A percentile compares a stretch with the other conserved stretches of the same genome.
Conservation (phyloP, 768 basidiomycete genomes). For the Rhodotorula taiwanensis region DNA sequence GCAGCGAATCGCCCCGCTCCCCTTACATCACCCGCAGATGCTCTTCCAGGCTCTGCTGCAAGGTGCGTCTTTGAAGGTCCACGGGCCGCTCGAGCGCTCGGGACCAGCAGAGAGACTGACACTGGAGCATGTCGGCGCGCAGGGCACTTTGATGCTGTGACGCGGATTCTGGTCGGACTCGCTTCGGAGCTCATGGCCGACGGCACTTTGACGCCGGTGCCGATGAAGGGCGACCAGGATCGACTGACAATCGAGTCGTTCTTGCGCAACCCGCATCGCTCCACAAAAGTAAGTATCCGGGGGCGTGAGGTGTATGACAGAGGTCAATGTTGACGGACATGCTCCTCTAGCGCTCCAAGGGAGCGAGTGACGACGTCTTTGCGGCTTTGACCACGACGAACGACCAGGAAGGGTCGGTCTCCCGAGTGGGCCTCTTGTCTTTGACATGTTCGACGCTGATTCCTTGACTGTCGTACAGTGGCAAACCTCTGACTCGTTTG, state of each 20-base stretch:
- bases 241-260: conserved; percentile 5
- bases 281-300: background rate
- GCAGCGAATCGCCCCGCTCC: conserved; percentile 72
- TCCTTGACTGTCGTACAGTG: background rate
- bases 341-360: background rate
- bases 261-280: background rate
- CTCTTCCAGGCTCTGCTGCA: conserved; percentile 44
- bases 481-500: background rate
- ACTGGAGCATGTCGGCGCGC: background rate
- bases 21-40: conserved; percentile 90
- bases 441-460: too few species aligned
- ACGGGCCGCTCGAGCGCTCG: too few species aligned
- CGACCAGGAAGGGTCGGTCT: background rate
- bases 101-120: background rate
- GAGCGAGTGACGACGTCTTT: conserved; percentile 6
- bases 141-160: conserved; percentile 82
- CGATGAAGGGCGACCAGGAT: background rate
- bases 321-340: background rate
- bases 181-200: conserved; percentile 49
- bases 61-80: conserved; percentile 13
- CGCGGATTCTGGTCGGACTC: conserved; percentile 68
- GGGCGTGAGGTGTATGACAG: too few species aligned
- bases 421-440: too few species aligned
- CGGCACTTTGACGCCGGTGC: conserved; percentile 16
- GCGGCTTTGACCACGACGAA: background rate